Conservation (phyloP, 768 basidiomycete genomes). For the Austroboletus eburneus region DNA sequence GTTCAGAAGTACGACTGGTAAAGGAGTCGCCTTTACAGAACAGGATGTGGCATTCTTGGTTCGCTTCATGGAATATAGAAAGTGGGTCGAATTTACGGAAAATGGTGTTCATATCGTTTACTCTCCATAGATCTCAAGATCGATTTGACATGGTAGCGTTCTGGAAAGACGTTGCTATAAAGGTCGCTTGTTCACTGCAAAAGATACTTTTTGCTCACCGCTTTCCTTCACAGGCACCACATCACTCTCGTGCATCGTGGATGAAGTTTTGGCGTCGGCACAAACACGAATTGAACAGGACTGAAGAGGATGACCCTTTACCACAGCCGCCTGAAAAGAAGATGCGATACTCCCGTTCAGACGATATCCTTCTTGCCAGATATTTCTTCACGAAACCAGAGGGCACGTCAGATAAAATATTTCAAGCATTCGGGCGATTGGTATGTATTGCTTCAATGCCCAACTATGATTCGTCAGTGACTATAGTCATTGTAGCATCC, state of each 20-base stretch:
- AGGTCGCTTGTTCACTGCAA: constrained; percentile 37
- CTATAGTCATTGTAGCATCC: constrained; percentile 51
- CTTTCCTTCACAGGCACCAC: constrained; percentile 58
- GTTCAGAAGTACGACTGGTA: constrained; percentile 82
- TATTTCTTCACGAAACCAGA: constrained; percentile 71
- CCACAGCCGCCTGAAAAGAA: constrained; percentile 82
- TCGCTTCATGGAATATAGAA: constrained; percentile 72
- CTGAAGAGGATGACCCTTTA: constrained; percentile 63
- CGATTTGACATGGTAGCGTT: constrained; percentile 71
- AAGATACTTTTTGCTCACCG: constrained; percentile 1
- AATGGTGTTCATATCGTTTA: not conserved
- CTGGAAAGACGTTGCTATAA: constrained; percentile 72
- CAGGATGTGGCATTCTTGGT: constrained; percentile 78
- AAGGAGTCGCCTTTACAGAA: constrained; percentile 84
- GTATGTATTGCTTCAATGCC: constrained; percentile 37
- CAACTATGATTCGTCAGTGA: not conserved
- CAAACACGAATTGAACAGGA: constrained; percentile 73
- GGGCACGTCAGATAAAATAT: constrained; percentile 80
- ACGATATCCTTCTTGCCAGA: constrained; percentile 75
- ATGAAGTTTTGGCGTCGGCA: constrained; percentile 92
- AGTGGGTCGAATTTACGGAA: constrained; percentile 40
- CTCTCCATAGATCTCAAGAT: constrained; percentile 46
- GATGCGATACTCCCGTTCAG: constrained; percentile 76
- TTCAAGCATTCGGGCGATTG: constrained; percentile 71
- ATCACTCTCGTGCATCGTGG: constrained; percentile 90